Evolutionary conservation across 805 yeast species (phyloP).

Genomic region (Monosporozyma unispora): DNA sequence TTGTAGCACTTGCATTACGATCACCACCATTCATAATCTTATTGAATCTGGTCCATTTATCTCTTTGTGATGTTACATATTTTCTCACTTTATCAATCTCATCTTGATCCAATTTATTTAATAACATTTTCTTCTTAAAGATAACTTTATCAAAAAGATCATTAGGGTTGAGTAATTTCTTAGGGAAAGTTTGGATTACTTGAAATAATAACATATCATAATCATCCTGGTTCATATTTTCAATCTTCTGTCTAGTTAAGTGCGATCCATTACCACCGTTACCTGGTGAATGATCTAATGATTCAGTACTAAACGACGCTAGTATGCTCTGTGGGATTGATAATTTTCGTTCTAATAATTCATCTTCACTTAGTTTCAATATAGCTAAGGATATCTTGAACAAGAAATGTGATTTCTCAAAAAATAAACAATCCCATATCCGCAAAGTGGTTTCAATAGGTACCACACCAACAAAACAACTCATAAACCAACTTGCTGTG

Average conservation of each 20-base stretch:
- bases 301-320: slow-evolving; percentile 1
- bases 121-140: slow-evolving; percentile 59
- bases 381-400: slow-evolving; percentile 77
- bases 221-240: slow-evolving; percentile 16
- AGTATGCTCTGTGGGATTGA: slow-evolving; percentile 1
- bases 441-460: slow-evolving; percentile 84
- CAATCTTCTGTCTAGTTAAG: background rate
- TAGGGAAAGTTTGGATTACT: slow-evolving; percentile 76
- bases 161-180: slow-evolving; percentile 57
- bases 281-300: background rate
- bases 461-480: slow-evolving; percentile 77
- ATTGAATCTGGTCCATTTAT: slow-evolving; percentile 7
- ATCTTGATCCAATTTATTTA: slow-evolving; percentile 68
- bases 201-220: slow-evolving; percentile 66
- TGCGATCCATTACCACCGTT: background rate
- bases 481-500: slow-evolving; percentile 98
- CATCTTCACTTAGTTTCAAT: slow-evolving; percentile 64
- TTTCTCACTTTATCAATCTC: slow-evolving; percentile 69
- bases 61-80: slow-evolving; percentile 61
- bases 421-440: slow-evolving; percentile 91
- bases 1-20: background rate
- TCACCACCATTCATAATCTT: background rate
- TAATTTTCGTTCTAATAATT: slow-evolving; percentile 30
- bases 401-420: slow-evolving; percentile 79
- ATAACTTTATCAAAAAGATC: slow-evolving; percentile 54